Conservation (phyloP, 2,329 filamentous ascomycete genomes). For the Pseudofabraea citricarpa region DNA sequence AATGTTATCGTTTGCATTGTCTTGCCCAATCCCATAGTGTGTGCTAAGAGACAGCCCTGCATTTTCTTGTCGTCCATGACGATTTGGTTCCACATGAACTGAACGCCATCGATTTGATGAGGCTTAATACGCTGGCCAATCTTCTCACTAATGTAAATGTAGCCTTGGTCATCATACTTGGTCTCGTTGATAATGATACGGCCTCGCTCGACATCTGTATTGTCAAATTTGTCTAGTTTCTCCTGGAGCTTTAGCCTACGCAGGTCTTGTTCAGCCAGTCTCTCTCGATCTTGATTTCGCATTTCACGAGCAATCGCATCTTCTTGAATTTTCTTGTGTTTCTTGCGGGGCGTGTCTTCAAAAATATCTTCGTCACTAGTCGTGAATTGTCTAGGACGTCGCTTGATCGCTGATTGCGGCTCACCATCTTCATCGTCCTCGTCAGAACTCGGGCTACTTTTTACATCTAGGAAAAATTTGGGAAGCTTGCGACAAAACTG, state of each 20-base stretch:
- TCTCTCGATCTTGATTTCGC: conserved; percentile 50
- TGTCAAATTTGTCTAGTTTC: conserved; percentile 39
- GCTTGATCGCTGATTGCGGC: conserved; percentile 36
- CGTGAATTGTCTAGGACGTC: conserved; percentile 12
- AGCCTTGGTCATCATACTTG: conserved; percentile 53
- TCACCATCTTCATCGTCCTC: conserved; percentile 21
- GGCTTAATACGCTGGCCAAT: conserved; percentile 66
- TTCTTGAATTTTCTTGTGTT: conserved; percentile 38
- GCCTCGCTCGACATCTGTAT: conserved; percentile 38
- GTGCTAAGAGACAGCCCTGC: conserved; percentile 77
- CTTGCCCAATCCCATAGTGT: conserved; percentile 90
- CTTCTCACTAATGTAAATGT: conserved; percentile 58
- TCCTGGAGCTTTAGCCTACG: conserved; percentile 43
- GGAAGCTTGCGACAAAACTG: conserved; percentile 8
- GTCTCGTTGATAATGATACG: conserved; percentile 61
- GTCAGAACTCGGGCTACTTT: conserved; percentile 2
- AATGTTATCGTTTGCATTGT: conserved; percentile 88
- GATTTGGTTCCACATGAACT: conserved; percentile 85
- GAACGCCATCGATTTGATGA: conserved; percentile 77
- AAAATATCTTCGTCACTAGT: conserved; percentile 8
- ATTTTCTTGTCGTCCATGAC: conserved; percentile 50
- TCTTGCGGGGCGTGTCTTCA: conserved; percentile 17
- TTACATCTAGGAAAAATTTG: conserved; percentile 3
- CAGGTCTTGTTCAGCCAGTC: conserved; percentile 47
- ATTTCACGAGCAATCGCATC: conserved; percentile 41